Conservation (phyloP, 2,329 filamentous ascomycete species). For the Nigrospora sphaerica region DNA sequence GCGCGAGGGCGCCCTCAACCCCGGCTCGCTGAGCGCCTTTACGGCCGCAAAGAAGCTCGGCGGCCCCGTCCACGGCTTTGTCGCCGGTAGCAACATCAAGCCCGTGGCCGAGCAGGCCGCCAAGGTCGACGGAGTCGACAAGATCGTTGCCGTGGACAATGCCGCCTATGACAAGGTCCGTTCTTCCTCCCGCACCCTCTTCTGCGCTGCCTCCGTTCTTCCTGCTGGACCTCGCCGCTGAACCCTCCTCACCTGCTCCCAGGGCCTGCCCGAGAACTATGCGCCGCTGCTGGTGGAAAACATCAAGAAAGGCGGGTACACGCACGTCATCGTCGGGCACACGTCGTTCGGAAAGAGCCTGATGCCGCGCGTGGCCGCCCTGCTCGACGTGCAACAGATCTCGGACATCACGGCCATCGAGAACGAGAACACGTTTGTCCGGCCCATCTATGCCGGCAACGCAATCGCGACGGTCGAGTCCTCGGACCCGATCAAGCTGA, state of each 20-base stretch:
- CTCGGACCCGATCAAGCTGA: conserved; percentile 73
- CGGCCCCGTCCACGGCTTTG: conserved; percentile 76
- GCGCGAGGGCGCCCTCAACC: conserved; percentile 78
- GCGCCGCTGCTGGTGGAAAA: conserved; percentile 93
- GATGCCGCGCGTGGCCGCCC: conserved; percentile 81
- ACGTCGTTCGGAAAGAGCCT: conserved; percentile 96
- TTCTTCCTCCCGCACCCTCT: neutral
- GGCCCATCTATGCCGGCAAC: conserved; percentile 96
- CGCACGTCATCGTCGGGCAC: conserved; percentile 84
- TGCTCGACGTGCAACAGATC: conserved; percentile 88
- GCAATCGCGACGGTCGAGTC: conserved; percentile 95
- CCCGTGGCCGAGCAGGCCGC: conserved; percentile 73
- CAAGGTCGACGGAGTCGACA: conserved; percentile 85
- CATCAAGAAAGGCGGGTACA: conserved; percentile 91
- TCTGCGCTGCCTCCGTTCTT: neutral
- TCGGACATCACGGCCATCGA: conserved; percentile 86
- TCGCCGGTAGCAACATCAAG: conserved; percentile 76
- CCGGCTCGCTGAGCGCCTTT: conserved; percentile 75
- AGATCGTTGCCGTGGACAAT: conserved; percentile 85
- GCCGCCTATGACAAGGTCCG: conserved; percentile 81
- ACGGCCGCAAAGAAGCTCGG: conserved; percentile 83
- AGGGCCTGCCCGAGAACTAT: conserved; percentile 89
- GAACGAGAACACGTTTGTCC: conserved; percentile 87
- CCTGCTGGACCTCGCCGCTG: neutral
- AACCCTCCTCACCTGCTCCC: conserved; percentile 5